phyloP scores from a whole-genome alignment of 148 eudicot species.

The Cornus suecica region DNA sequence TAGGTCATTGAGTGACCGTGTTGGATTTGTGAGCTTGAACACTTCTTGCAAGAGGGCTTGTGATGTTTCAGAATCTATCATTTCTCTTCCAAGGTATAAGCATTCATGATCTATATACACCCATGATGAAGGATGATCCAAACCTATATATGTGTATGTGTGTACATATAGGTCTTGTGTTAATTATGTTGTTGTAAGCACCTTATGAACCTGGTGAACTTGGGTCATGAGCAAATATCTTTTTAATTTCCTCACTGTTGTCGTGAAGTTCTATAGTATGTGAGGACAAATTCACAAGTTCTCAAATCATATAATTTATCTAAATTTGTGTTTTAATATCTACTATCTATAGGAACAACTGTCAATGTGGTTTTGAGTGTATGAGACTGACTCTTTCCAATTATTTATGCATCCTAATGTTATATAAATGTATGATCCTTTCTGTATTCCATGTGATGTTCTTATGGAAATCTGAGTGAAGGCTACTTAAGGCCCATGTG shows the following conservation, averaged over 20 bases:
- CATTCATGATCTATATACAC: background rate
- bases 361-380: constrained; percentile 1
- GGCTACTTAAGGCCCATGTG: constrained; percentile 8
- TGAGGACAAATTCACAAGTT: background rate
- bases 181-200: no score
- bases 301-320: background rate
- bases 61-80: constrained; percentile 46
- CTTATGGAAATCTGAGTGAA: constrained; percentile 6
- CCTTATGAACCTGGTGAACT: background rate
- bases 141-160: background rate
- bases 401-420: constrained; percentile 1
- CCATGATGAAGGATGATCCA: background rate
- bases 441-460: constrained; percentile 18
- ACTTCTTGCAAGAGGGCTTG: constrained; percentile 50
- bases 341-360: background rate
- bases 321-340: background rate
- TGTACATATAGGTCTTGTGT: no score
- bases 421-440: background rate
- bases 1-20: constrained; percentile 31
- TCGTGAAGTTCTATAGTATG: constrained; percentile 8
- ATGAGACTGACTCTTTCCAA: background rate
- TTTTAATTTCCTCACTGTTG: background rate
- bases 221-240: background rate
- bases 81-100: constrained; percentile 32
- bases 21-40: constrained; percentile 35